A percentile compares a stretch with the other conserved stretches of the same genome.
These are phyloP conservation scores for Ramaria rubella DNA, from an alignment of 768 basidiomycete species.

Conservation along the genomic window DNA sequence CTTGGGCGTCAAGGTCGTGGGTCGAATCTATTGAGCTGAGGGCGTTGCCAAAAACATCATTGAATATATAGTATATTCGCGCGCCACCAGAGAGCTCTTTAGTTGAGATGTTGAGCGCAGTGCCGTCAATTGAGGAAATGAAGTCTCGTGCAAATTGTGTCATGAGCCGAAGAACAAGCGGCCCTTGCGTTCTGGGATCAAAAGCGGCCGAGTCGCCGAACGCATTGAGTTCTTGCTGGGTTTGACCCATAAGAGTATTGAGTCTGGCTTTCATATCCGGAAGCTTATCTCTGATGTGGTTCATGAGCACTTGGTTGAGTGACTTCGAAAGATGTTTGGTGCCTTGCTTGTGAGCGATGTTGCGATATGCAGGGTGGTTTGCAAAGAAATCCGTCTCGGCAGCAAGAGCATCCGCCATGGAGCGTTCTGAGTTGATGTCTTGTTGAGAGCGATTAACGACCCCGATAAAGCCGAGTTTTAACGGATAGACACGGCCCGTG, in stretches of 20 bases:
- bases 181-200: constrained; percentile 72
- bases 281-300: constrained; percentile 96
- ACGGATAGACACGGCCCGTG: constrained; percentile 93
- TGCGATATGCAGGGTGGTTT: constrained; percentile 85
- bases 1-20: constrained; percentile 83
- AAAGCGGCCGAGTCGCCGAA: constrained; percentile 92
- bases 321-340: constrained; percentile 91
- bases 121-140: constrained; percentile 94
- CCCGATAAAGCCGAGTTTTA: constrained; percentile 97
- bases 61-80: constrained; percentile 98
- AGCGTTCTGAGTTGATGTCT: constrained; percentile 86
- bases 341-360: constrained; percentile 96
- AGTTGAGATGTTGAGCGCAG: constrained; percentile 91
- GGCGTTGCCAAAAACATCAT: constrained; percentile 93
- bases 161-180: constrained; percentile 90
- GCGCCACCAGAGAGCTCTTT: constrained; percentile 98
- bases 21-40: constrained; percentile 87
- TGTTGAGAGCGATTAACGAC: constrained; percentile 97
- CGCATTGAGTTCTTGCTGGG: constrained; percentile 94
- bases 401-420: constrained; percentile 76
- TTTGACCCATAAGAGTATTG: constrained; percentile 98
- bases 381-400: constrained; percentile 89
- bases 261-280: constrained; percentile 99
- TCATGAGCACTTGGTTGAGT: constrained; percentile 91
- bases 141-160: constrained; percentile 98